phyloP scores from a whole-genome alignment of 1,284 basidiomycete species.

The Papiliotrema terrestris region DNA sequence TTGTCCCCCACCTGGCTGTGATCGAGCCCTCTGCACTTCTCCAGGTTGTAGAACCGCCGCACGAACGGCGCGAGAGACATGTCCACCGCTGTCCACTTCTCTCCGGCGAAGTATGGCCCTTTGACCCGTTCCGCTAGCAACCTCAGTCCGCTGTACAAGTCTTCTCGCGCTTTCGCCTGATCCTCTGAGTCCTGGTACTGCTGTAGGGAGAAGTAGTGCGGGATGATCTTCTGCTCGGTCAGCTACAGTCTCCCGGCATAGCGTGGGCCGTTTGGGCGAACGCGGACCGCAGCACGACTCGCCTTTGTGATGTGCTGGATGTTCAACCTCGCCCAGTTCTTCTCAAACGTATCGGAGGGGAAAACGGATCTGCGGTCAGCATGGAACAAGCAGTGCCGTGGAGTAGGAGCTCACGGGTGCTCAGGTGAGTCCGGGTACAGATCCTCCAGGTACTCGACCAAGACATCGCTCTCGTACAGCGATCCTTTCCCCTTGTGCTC shows the following conservation, averaged over 20 bases:
- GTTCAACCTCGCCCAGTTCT: slow-evolving; percentile 20
- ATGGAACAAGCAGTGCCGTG: background rate
- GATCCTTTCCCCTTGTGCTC: slow-evolving; percentile 15
- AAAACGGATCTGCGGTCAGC: slow-evolving; percentile 12
- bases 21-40: slow-evolving; percentile 14
- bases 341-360: slow-evolving; percentile 16
- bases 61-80: slow-evolving; percentile 20
- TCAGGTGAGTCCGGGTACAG: slow-evolving; percentile 14
- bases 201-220: slow-evolving; percentile 19
- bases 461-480: slow-evolving; percentile 19
- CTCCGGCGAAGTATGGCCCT: slow-evolving; percentile 20
- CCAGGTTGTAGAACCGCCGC: slow-evolving; percentile 19
- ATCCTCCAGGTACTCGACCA: slow-evolving; percentile 22
- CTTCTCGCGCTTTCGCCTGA: slow-evolving; percentile 12
- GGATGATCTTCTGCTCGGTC: slow-evolving; percentile 22
- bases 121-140: slow-evolving; percentile 12
- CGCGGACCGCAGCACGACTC: background rate
- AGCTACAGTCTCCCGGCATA: no score
- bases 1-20: slow-evolving; percentile 11
- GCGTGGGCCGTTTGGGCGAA: background rate
- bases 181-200: slow-evolving; percentile 14
- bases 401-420: slow-evolving; percentile 18
- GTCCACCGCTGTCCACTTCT: slow-evolving; percentile 22
- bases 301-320: slow-evolving; percentile 23
- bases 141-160: slow-evolving; percentile 13